These are phyloP conservation scores for Sporisorium sorghi DNA, from an alignment of 1,284 basidiomycete genomes.

Conservation along the genomic window DNA sequence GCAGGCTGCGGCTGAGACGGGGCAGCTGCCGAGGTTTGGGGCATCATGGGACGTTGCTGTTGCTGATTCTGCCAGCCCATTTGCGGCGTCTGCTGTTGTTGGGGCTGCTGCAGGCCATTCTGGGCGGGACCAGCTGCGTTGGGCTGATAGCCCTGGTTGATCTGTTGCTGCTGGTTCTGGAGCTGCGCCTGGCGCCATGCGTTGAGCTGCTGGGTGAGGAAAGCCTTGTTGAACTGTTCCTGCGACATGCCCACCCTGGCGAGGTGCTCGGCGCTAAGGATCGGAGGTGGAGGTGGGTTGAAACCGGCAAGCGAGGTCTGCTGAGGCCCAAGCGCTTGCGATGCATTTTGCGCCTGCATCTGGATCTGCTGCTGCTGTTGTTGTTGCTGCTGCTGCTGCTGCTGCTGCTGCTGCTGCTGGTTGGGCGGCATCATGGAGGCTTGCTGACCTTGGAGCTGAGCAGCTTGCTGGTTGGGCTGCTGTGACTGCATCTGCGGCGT, in stretches of 20 bases:
- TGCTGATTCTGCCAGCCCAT: conserved; percentile 41
- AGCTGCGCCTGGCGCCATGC: conserved; percentile 47
- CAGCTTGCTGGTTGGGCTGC: conserved; percentile 27
- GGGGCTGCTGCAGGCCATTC: conserved; percentile 32
- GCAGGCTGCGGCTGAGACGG: conserved; percentile 30
- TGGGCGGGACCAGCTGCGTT: conserved; percentile 18
- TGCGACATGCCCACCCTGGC: conserved; percentile 49
- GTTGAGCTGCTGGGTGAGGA: conserved; percentile 46
- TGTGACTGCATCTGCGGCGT: conserved; percentile 54
- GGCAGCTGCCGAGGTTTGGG: conserved; percentile 29
- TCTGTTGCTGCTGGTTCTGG: conserved; percentile 49
- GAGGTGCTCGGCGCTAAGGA: conserved; percentile 50
- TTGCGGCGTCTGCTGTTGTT: conserved; percentile 20
- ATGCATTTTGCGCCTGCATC: conserved; percentile 27
- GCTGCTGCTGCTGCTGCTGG: conserved; percentile 24
- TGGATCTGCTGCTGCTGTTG: conserved; percentile 30
- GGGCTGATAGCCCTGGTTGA: conserved; percentile 33
- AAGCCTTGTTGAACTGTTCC: conserved; percentile 55
- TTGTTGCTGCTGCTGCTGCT: conserved; percentile 33
- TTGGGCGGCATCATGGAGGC: conserved; percentile 37
- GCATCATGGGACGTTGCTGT: conserved; percentile 30
- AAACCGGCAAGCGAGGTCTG: conserved; percentile 42
- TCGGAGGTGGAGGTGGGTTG: conserved; percentile 51
- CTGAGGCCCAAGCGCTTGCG: conserved; percentile 18
- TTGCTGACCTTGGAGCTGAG: conserved; percentile 34